Conservation (phyloP, 179 eudicot species). For the Dionaea muscipula region DNA sequence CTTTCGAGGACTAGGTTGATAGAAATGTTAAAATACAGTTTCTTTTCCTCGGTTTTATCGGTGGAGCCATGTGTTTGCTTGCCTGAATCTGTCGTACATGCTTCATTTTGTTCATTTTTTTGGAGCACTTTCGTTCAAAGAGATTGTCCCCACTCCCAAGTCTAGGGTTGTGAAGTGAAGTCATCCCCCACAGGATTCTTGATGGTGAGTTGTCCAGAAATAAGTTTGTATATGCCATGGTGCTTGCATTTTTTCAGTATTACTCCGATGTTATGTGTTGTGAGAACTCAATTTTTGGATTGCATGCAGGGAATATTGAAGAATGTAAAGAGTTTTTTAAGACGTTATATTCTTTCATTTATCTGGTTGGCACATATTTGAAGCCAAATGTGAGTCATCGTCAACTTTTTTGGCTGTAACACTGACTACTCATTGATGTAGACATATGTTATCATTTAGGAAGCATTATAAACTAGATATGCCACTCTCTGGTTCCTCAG, state of each 20-base stretch:
- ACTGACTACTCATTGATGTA: not conserved
- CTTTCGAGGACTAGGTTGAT: no score
- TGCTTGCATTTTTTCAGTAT: not conserved
- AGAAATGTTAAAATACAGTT: no score
- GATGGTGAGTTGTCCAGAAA: no score
- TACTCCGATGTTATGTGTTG: not conserved
- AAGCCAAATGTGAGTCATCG: slow-evolving; percentile 79
- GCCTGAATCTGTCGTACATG: not conserved
- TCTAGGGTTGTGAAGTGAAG: no score
- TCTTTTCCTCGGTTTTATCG: no score
- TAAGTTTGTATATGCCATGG: not conserved
- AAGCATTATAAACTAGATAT: not conserved
- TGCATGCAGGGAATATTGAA: slow-evolving; percentile 57
- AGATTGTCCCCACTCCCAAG: no score
- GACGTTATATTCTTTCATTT: slow-evolving; percentile 52
- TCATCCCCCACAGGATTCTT: no score
- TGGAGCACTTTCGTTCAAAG: no score
- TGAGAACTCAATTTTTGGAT: not conserved
- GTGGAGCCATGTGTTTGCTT: no score
- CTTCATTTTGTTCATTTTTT: not conserved
- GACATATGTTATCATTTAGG: not conserved
- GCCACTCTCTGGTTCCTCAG: no score
- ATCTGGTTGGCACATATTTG: slow-evolving; percentile 68
- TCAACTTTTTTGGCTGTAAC: not conserved
- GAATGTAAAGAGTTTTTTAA: slow-evolving; percentile 59